Percentiles rank a stretch among this genome's conserved stretches.
phyloP scores from a whole-genome alignment of 2,329 filamentous ascomycete species.

The Aspergillus bombycis region DNA sequence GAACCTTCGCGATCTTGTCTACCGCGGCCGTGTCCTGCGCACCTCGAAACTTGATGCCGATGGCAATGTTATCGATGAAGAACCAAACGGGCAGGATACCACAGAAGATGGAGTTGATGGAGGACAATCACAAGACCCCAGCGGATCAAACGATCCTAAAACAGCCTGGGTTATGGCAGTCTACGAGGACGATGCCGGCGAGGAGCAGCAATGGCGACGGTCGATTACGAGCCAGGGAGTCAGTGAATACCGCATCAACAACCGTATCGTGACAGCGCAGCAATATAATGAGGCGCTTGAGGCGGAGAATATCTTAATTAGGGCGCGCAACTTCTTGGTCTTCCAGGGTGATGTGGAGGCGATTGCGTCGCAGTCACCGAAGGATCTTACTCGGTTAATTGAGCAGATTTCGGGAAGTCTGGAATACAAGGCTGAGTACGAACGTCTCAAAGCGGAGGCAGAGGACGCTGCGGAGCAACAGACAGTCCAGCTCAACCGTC shows the following conservation, averaged over 20 bases:
- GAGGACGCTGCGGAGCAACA: slow-evolving; percentile 89
- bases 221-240: slow-evolving; percentile 84
- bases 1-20: slow-evolving; percentile 91
- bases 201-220: slow-evolving; percentile 95
- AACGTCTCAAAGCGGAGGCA: slow-evolving; percentile 80
- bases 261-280: slow-evolving; percentile 81
- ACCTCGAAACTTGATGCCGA: slow-evolving; percentile 92
- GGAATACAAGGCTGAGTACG: slow-evolving; percentile 93
- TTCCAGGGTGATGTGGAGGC: slow-evolving; percentile 98
- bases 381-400: slow-evolving; percentile 88
- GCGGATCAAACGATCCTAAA: slow-evolving; percentile 74
- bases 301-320: slow-evolving; percentile 94
- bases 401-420: slow-evolving; percentile 97
- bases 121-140: slow-evolving; percentile 63
- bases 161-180: slow-evolving; percentile 99
- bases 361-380: slow-evolving; percentile 92
- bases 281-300: slow-evolving; percentile 94
- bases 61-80: slow-evolving; percentile 67
- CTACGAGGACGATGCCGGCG: slow-evolving; percentile 94
- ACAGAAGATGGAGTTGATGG: slow-evolving; percentile 58
- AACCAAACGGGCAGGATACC: slow-evolving; percentile 63
- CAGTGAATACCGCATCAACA: slow-evolving; percentile 97
- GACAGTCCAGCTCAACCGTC: slow-evolving; percentile 82
- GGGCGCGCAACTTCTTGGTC: slow-evolving; percentile 95
- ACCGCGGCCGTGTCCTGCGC: slow-evolving; percentile 89